A percentile compares a stretch with the other conserved stretches of the same genome.
These are phyloP conservation scores for Orychophragmus violaceus DNA, from an alignment of 345 rosid genomes.

Conservation along the genomic window DNA sequence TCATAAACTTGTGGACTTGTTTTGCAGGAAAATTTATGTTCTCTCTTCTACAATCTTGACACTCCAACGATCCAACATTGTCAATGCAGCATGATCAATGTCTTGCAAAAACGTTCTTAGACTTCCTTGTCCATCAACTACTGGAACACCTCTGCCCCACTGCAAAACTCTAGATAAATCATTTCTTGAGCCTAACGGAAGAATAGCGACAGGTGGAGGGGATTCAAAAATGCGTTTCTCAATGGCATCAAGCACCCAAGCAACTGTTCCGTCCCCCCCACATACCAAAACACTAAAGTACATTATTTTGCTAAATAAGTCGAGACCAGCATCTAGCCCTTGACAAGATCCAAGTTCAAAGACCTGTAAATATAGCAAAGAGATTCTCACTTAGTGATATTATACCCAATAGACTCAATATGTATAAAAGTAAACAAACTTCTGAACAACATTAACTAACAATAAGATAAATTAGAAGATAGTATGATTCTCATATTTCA, in stretches of 20 bases:
- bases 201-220: slow-evolving; percentile 78
- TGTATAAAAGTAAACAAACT: neutral
- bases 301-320: slow-evolving; percentile 49
- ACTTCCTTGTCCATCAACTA: slow-evolving; percentile 56
- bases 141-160: slow-evolving; percentile 72
- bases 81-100: slow-evolving; percentile 66
- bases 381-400: neutral
- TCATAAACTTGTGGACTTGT: slow-evolving; percentile 58
- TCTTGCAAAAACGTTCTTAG: slow-evolving; percentile 56
- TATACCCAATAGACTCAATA: neutral
- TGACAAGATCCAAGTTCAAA: slow-evolving; percentile 60
- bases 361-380: slow-evolving; percentile 41
- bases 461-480: neutral
- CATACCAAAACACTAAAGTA: slow-evolving; percentile 68
- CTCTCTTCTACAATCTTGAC: slow-evolving; percentile 49
- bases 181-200: slow-evolving; percentile 80
- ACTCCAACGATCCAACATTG: slow-evolving; percentile 79
- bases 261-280: slow-evolving; percentile 84
- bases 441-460: neutral
- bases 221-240: slow-evolving; percentile 61
- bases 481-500: too few species aligned
- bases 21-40: slow-evolving; percentile 21
- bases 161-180: slow-evolving; percentile 67
- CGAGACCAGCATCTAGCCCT: slow-evolving; percentile 68
- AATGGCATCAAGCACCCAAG: slow-evolving; percentile 70